phyloP scores from a whole-genome alignment of 2,329 filamentous ascomycete genomes.

The Diaporthe aspalathi region DNA sequence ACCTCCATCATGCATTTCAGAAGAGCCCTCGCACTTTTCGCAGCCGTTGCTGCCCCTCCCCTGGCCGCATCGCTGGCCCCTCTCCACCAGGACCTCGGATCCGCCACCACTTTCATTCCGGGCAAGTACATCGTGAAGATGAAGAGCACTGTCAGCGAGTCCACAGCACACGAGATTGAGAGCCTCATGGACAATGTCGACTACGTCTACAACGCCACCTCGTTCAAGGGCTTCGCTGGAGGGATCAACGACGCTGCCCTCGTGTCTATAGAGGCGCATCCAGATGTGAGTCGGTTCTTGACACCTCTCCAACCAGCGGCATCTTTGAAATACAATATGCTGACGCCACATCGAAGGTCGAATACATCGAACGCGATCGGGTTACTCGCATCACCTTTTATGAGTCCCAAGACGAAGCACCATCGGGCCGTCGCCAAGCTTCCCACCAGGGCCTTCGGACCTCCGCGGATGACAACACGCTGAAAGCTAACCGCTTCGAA shows the following conservation, averaged over 20 bases:
- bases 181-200: background rate
- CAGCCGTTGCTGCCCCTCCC: slow-evolving; percentile 52
- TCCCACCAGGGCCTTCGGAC: background rate
- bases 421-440: background rate
- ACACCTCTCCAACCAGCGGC: background rate
- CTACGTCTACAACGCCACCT: slow-evolving; percentile 43
- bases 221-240: slow-evolving; percentile 48
- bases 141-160: slow-evolving; percentile 49
- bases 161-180: slow-evolving; percentile 34
- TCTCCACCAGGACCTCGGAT: slow-evolving; percentile 52
- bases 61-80: slow-evolving; percentile 42
- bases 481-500: background rate
- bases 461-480: background rate
- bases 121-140: slow-evolving; percentile 59
- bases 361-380: background rate
- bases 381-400: background rate
- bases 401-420: background rate
- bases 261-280: slow-evolving; percentile 41
- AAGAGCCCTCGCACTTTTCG: slow-evolving; percentile 51
- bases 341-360: background rate
- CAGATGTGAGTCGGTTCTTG: slow-evolving; percentile 41
- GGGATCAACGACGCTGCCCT: slow-evolving; percentile 42
- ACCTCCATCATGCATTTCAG: slow-evolving; percentile 52
- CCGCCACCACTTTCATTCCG: slow-evolving; percentile 50
- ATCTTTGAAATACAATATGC: too few relatives aligned